Conservation (phyloP, 192 early-diverging fungal genomes). For the Coemansia sp. region DNA sequence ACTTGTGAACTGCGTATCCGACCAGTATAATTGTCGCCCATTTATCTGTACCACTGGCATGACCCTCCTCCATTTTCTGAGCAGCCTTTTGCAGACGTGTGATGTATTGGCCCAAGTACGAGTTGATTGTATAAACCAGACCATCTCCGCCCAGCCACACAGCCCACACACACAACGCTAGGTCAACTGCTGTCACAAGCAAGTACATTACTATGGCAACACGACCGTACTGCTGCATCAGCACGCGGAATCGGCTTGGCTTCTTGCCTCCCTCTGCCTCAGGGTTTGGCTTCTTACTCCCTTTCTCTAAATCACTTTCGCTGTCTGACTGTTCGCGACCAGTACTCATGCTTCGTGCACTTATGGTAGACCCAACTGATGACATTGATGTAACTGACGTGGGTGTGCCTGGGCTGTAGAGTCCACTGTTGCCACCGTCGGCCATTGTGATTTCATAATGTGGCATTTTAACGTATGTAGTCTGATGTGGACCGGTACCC, state of each 20-base stretch:
- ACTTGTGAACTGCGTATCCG: conserved; percentile 54
- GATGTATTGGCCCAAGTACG: conserved; percentile 55
- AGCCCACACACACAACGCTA: conserved; percentile 49
- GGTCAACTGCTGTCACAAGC: conserved; percentile 48
- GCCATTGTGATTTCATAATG: conserved; percentile 45
- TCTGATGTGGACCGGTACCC: background rate
- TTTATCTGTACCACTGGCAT: conserved; percentile 44
- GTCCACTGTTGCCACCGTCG: background rate
- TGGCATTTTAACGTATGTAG: conserved; percentile 4
- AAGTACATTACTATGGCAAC: conserved; percentile 50
- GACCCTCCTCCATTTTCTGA: conserved; percentile 46
- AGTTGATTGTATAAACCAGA: conserved; percentile 49
- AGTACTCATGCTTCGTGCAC: conserved; percentile 33
- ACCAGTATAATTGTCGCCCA: conserved; percentile 56
- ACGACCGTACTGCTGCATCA: conserved; percentile 57
- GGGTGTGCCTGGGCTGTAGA: conserved; percentile 7
- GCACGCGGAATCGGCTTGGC: conserved; percentile 45
- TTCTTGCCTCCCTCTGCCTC: conserved; percentile 38
- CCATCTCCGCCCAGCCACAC: conserved; percentile 56
- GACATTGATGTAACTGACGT: conserved; percentile 36
- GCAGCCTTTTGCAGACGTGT: conserved; percentile 53
- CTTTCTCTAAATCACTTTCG: conserved; percentile 19
- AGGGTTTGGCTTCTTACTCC: conserved; percentile 1
- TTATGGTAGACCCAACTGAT: conserved; percentile 31
- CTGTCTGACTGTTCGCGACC: conserved; percentile 14